Percentiles rank a stretch among this genome's conserved stretches.
phyloP scores from a whole-genome alignment of 2,329 filamentous ascomycete genomes.

The Stagonosporopsis tanaceti region DNA sequence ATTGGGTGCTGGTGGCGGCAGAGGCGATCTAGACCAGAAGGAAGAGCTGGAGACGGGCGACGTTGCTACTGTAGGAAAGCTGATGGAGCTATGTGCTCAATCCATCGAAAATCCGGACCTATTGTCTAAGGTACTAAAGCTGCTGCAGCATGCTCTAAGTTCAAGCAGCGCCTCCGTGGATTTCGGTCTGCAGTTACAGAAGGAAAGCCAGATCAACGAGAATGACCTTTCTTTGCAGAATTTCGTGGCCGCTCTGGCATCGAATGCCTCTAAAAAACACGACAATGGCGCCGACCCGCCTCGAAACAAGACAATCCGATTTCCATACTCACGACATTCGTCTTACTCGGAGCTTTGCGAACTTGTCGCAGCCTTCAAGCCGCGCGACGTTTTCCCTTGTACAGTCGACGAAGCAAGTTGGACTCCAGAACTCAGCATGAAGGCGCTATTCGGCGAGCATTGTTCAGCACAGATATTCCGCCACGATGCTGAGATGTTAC shows the following conservation, averaged over 20 bases:
- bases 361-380: conserved; percentile 72
- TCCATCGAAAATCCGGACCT: conserved; percentile 48
- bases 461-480: conserved; percentile 69
- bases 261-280: conserved; percentile 18
- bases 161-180: conserved; percentile 32
- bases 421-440: conserved; percentile 69
- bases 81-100: conserved; percentile 61
- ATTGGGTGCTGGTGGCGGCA: conserved; percentile 79
- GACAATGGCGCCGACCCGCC: not conserved
- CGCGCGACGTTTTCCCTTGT: conserved; percentile 82
- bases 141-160: conserved; percentile 41
- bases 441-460: conserved; percentile 72
- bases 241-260: conserved; percentile 42
- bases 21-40: conserved; percentile 74
- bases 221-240: conserved; percentile 41
- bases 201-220: conserved; percentile 30
- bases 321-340: conserved; percentile 90
- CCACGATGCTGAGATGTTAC: conserved; percentile 70
- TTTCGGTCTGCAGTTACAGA: conserved; percentile 38
- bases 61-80: conserved; percentile 55
- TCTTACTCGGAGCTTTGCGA: conserved; percentile 81
- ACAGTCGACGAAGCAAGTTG: conserved; percentile 71
- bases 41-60: conserved; percentile 70
- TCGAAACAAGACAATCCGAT: conserved; percentile 55
- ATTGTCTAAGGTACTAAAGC: conserved; percentile 44